These are phyloP conservation scores for Candida vartiovaarae DNA, from an alignment of 805 yeast genomes.

Conservation along the genomic window DNA sequence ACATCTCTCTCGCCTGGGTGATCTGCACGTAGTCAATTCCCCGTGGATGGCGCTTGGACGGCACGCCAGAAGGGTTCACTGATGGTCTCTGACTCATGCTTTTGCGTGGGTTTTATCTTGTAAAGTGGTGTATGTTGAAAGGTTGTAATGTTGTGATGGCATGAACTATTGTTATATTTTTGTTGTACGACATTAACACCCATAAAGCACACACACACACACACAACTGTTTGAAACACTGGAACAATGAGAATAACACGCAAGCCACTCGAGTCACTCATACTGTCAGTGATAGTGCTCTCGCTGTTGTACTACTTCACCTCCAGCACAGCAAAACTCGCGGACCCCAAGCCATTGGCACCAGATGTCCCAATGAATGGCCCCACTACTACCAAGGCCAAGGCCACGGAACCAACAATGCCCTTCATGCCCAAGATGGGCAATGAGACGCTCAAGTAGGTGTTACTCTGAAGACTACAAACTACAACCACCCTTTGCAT, in stretches of 20 bases:
- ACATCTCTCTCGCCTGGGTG: conserved; percentile 59
- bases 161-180: too few species aligned
- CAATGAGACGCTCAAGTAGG: conserved; percentile 57
- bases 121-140: too few species aligned
- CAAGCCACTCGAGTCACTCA: conserved; percentile 5
- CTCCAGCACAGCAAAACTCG: conserved; percentile 10
- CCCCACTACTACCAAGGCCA: background rate
- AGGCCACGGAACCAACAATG: background rate
- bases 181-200: too few species aligned
- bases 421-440: conserved; percentile 87
- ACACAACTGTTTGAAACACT: too few species aligned
- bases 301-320: conserved; percentile 13
- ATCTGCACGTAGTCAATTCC: conserved; percentile 53
- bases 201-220: too few species aligned
- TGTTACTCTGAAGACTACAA: too few species aligned
- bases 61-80: conserved; percentile 1
- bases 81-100: conserved; percentile 1
- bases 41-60: conserved; percentile 1
- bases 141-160: too few species aligned
- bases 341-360: conserved; percentile 22
- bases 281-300: conserved; percentile 9
- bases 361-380: conserved; percentile 5
- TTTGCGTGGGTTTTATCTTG: too few species aligned
- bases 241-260: conserved; percentile 6
- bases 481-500: too few species aligned